Evolutionary conservation across 345 rosid genomes (phyloP).

Genomic region (Lumnitzera racemosa): DNA sequence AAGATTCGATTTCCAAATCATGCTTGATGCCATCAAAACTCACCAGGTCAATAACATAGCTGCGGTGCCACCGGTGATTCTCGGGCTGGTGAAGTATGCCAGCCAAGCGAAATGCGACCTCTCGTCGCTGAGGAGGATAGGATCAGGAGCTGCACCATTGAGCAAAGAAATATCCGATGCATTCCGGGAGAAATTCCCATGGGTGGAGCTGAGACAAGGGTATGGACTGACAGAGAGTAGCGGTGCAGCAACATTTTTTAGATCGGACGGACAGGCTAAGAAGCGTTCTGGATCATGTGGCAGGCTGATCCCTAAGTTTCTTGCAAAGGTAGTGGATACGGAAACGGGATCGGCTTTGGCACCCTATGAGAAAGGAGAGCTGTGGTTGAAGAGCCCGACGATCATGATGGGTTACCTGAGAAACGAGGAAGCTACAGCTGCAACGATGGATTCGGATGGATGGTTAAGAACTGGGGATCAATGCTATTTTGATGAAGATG

Average conservation of each 20-base stretch:
- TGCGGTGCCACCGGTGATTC: conserved; percentile 55
- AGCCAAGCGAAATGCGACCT: conserved; percentile 18
- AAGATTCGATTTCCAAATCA: conserved; percentile 33
- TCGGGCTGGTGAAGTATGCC: conserved; percentile 33
- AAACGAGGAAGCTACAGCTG: conserved; percentile 43
- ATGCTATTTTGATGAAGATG: conserved; percentile 47
- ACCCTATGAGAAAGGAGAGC: conserved; percentile 37
- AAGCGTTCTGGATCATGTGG: conserved; percentile 38
- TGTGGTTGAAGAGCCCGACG: conserved; percentile 43
- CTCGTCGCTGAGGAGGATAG: conserved; percentile 33
- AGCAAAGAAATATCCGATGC: conserved; percentile 38
- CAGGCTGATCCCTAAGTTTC: conserved; percentile 27
- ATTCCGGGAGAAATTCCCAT: conserved; percentile 42
- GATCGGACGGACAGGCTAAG: conserved; percentile 20
- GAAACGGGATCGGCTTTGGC: conserved; percentile 34
- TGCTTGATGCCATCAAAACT: conserved; percentile 35
- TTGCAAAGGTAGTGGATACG: conserved; percentile 33
- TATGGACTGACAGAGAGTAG: conserved; percentile 56
- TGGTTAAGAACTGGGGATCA: conserved; percentile 68
- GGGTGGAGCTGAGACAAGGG: conserved; percentile 58
- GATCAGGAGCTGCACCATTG: conserved; percentile 58
- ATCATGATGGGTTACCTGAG: conserved; percentile 45
- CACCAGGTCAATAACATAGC: conserved; percentile 46
- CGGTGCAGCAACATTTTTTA: conserved; percentile 28
- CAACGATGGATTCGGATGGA: conserved; percentile 33